Base-by-base conservation (phyloP, 148 eudicot genomes). In the Camellia japonica region DNA sequence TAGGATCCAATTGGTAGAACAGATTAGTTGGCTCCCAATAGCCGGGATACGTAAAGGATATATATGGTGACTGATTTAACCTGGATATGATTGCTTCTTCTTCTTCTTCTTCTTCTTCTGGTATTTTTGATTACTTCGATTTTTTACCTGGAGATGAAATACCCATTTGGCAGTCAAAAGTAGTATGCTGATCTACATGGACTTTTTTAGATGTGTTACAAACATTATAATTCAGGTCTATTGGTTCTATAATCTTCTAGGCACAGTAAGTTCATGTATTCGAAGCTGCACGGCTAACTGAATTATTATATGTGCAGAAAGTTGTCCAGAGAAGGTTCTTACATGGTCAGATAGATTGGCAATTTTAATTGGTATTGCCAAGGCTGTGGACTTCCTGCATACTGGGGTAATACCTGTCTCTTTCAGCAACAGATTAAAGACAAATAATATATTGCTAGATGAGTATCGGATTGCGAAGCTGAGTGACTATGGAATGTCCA, bases 281-380 rank as follows among this genome's bases (percentile, higher is more conserved):
- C 13, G 60, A 30, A 65, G 13, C 66, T 52, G 42, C n/a, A 23
- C 56, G 75, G 73, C 61, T 55, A 76, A 62, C 51, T 51, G 38
- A 76, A 75, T 60, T 60, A 10, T 56, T 59, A 7, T 38, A 4
- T 81, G 9, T 72, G 80, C 86, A 91, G 94, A 89, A 61, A 86
- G 54, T 79, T 73, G 56, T 74, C 85, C 90, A 18, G 86, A 82
- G 67, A 90, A 79, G 72, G 77, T 82, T 16, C 86, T 90, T 56
- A 87, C 83, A n/a, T 91, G 92, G 94, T 75, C 94, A 73, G 91
- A 91, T 41, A 86, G 94, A 82, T 85, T 91, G 79, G 89, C 88
- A 38, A 85, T 91, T 78, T 82, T 91, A 51, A 91, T 90, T 66
- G 92, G 89, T 72, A 79, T 88, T 65, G 94, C 94, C 47, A 90